phyloP scores from a whole-genome alignment of 2,329 filamentous ascomycete species.

The Pestalotiopsis sp. region DNA sequence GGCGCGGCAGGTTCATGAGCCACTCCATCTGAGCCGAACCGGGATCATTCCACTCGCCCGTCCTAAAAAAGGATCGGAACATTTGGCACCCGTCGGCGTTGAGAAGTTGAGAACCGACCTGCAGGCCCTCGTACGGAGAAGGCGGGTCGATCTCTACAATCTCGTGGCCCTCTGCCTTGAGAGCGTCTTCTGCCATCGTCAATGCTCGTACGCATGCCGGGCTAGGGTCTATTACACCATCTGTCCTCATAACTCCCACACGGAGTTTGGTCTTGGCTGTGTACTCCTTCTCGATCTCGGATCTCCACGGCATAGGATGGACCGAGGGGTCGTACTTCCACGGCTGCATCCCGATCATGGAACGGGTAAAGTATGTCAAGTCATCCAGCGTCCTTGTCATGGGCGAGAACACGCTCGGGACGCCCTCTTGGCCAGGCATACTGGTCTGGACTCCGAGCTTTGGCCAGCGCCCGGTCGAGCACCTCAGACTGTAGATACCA shows the following conservation, averaged over 20 bases:
- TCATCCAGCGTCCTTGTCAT: conserved; percentile 89
- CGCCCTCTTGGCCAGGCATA: conserved; percentile 91
- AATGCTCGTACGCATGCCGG: conserved; percentile 83
- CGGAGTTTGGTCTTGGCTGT: conserved; percentile 65
- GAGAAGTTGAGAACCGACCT: conserved; percentile 78
- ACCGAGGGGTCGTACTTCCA: conserved; percentile 89
- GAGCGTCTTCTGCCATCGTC: conserved; percentile 68
- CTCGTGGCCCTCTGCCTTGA: conserved; percentile 74
- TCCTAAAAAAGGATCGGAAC: conserved; percentile 76
- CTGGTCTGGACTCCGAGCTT: conserved; percentile 82
- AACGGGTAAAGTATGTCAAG: conserved; percentile 80
- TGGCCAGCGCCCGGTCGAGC: conserved; percentile 88
- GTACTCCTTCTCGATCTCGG: conserved; percentile 61
- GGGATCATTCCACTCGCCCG: conserved; percentile 77
- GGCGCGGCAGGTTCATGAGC: conserved; percentile 73
- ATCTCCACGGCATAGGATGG: conserved; percentile 81
- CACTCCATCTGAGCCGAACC: conserved; percentile 76
- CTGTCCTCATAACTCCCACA: conserved; percentile 77
- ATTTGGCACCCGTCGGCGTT: conserved; percentile 84
- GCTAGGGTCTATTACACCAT: conserved; percentile 82
- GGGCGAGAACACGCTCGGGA: conserved; percentile 86
- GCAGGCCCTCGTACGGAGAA: conserved; percentile 73
- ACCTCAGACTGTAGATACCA: conserved; percentile 84
- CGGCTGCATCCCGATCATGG: conserved; percentile 78
- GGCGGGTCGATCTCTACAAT: conserved; percentile 68